Base-by-base conservation (phyloP, 306 rosid genomes). In the Rosa multiflora region DNA sequence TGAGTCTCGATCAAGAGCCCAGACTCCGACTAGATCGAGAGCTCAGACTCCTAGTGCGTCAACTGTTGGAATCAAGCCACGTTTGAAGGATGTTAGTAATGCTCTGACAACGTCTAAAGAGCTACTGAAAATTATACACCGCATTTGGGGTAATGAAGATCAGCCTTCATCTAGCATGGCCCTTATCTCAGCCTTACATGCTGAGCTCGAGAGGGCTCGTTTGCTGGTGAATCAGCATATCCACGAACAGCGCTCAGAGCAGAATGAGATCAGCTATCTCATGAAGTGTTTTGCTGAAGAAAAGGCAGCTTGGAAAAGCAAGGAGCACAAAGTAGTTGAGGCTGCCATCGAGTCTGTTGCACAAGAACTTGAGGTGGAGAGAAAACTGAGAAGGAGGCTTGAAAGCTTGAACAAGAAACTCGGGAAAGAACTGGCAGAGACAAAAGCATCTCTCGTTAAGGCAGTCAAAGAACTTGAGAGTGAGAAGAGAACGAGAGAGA, bases 351-450 rank as follows among this genome's bases (percentile, higher is more conserved):
- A 96, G 84, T 89, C 97, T 26, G 88, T 96, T 77, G 94, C 94
- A 7, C 94, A 94, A 20, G 98, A 96, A 80, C 96, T 96, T 0
- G 99, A 93, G 78, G 91, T 90, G 9, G 98, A 96, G 87, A 86
- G 92, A 86, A 96, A 93, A 78, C 84, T 90, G 67, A 90, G 98
- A 76, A 89, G 98, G 78, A 89, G 93, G 83, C 79, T 81, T 8
- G 99, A 96, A 86, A 89, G 98, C 91, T 82, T 93, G 87, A 96
- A 96, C 87, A 96, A 96, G 88, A 96, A 90, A 88, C 96, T 93
- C 0, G 97, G 99, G 53, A 89, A 93, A 80, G 98, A 96, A 79
- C 80, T 96, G 84, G 88, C 93, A 3, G 99, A 93, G 91, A 90
- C 99, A 29, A 96, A 93, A 85, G 85, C 94, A 23, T 84, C 96